phyloP scores from a whole-genome alignment of 495 filamentous ascomycete species.

The Penicillium paradoxum region DNA sequence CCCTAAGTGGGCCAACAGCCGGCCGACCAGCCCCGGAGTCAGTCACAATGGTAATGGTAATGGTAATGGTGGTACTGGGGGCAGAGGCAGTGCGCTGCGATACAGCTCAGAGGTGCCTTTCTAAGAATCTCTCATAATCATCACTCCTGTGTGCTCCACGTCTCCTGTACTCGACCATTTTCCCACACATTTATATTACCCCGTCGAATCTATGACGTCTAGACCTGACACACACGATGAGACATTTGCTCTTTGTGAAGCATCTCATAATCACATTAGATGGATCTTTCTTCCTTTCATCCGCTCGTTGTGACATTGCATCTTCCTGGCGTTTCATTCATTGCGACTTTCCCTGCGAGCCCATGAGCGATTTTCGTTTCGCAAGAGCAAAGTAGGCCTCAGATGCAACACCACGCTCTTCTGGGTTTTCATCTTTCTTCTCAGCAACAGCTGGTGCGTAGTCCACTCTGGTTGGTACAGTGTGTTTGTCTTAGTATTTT shows the following conservation, averaged over 20 bases:
- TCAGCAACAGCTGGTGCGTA: neutral
- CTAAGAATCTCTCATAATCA: neutral
- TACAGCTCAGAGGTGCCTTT: conserved; percentile 41
- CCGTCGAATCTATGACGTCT: conserved; percentile 14
- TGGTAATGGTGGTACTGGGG: conserved; percentile 23
- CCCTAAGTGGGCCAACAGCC: conserved; percentile 40
- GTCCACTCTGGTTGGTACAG: neutral
- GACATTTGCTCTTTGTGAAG: neutral
- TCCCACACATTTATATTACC: neutral
- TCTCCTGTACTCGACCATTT: neutral
- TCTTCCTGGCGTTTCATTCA: conserved; percentile 17
- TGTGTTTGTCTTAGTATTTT: neutral
- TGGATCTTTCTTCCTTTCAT: neutral
- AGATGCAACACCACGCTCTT: neutral
- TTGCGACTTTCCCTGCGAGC: neutral
- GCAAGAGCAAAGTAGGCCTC: neutral
- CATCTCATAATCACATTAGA: neutral
- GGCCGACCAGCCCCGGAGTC: conserved; percentile 42
- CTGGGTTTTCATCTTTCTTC: neutral
- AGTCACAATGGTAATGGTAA: conserved; percentile 31
- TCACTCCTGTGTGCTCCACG: neutral
- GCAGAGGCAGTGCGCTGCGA: conserved; percentile 35
- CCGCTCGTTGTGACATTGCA: conserved; percentile 17
- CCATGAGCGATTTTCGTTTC: conserved; percentile 8
- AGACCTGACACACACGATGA: neutral